Evolutionary conservation across 176 grass and related monocot genomes (phyloP), one percentile per base, ranked within the genome.

Genomic region (Saccharum officinarum): DNA sequence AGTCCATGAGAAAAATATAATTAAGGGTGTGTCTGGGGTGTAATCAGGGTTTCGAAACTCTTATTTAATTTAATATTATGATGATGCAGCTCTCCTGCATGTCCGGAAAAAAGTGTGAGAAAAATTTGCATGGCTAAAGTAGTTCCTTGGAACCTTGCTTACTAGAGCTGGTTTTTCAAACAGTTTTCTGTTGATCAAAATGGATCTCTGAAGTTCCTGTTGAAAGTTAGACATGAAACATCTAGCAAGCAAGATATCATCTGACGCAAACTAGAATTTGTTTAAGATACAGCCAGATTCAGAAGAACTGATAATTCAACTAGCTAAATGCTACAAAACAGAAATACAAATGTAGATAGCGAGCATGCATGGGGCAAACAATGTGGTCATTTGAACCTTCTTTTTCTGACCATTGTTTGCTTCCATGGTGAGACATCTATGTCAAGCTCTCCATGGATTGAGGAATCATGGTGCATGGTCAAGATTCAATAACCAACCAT

Each of bases 401-500:
- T 63, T 63, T 50, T 44, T 37, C 47, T 69, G 65, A 83, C 34
- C 44, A 76, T 62, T 71, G 41, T 39, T 78, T 23, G 33, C 41
- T 73, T 66, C 34, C 54, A 75, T 63, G 9, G 23, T 84, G 69
- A 83, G 17, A 61, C 47, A 67, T 44, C 66, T 30, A 66, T 39
- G 62, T 31, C 34, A 69, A 28, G 62, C 39, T 42, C 69, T 34
- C 40, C 18, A 22, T 62, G 17, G 62, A 47, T 69, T 69, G 37
- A 18, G 15, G 62, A 44, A 60, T 91, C 85, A 87, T 70, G 81
- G 83, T 52, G 62, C 69, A 26, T 84, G 85, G 52, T 84, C 80
- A 6, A 84, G 85, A 76, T 87, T 91, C 23, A 91, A 17, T 71
- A 84, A 52, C 89, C 89, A 91, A 76, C 80, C 85, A 80, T 91